These are phyloP conservation scores for Podospora comata DNA, from an alignment of 495 filamentous ascomycete genomes.

Conservation along the genomic window DNA sequence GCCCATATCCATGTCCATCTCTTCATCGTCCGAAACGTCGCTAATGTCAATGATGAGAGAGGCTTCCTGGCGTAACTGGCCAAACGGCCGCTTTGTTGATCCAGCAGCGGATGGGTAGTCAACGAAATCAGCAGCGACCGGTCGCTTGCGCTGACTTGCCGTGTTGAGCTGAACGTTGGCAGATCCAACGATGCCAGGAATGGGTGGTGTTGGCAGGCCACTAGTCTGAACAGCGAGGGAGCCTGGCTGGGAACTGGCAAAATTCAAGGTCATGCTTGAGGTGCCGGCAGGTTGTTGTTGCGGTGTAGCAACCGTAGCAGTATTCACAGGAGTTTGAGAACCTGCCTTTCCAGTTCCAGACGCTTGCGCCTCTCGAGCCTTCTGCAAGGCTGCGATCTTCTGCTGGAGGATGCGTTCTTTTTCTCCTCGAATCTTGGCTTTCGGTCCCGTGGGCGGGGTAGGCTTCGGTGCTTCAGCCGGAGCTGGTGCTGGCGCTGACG, in stretches of 20 bases:
- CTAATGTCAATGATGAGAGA: conserved; percentile 76
- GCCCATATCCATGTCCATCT: conserved; percentile 51
- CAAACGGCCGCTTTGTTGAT: conserved; percentile 62
- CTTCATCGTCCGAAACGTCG: conserved; percentile 44
- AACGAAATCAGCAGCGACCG: conserved; percentile 81
- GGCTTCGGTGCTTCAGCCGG: conserved; percentile 17
- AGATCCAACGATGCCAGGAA: conserved; percentile 19
- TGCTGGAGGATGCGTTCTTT: conserved; percentile 47
- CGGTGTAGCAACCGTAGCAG: not conserved
- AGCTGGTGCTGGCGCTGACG: not conserved
- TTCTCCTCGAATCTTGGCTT: conserved; percentile 38
- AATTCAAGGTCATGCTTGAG: not conserved
- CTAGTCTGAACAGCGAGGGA: not conserved
- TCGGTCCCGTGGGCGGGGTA: conserved; percentile 18
- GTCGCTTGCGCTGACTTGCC: conserved; percentile 60
- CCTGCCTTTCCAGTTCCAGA: conserved; percentile 10
- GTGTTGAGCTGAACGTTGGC: conserved; percentile 11
- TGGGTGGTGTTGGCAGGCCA: conserved; percentile 4
- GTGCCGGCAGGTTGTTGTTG: not conserved
- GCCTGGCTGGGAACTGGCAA: not conserved
- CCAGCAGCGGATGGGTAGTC: conserved; percentile 46
- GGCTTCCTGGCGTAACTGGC: conserved; percentile 47
- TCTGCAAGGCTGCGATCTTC: conserved; percentile 48
- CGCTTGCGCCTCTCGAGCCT: conserved; percentile 31
- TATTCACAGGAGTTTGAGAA: not conserved